A percentile compares a stretch with the other conserved stretches of the same genome.
phyloP scores from a whole-genome alignment of 805 yeast species.

The Wickerhamiella vanderwaltii region DNA sequence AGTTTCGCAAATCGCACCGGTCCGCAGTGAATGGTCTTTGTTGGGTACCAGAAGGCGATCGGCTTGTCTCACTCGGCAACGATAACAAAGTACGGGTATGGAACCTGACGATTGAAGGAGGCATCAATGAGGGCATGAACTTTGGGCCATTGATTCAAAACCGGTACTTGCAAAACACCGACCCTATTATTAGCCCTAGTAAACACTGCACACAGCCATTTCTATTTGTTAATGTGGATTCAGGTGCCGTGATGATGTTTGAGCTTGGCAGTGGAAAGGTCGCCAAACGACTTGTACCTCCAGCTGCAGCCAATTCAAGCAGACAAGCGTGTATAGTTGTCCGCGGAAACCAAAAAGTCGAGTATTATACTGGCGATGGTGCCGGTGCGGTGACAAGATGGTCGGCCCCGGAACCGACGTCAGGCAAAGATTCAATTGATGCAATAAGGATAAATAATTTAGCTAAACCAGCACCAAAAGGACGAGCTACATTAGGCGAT shows the following conservation, averaged over 20 bases:
- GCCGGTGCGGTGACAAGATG: slow-evolving; percentile 56
- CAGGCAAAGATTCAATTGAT: neutral
- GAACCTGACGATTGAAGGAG: slow-evolving; percentile 46
- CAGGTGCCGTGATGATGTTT: slow-evolving; percentile 53
- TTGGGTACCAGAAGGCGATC: slow-evolving; percentile 59
- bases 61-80: slow-evolving; percentile 54
- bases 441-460: neutral
- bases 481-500: neutral
- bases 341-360: slow-evolving; percentile 34
- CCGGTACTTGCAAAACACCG: slow-evolving; percentile 43
- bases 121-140: slow-evolving; percentile 50
- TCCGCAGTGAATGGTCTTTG: slow-evolving; percentile 66
- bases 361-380: slow-evolving; percentile 47
- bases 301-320: slow-evolving; percentile 26
- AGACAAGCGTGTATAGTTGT: slow-evolving; percentile 40
- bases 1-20: slow-evolving; percentile 50
- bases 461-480: neutral
- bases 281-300: slow-evolving; percentile 39
- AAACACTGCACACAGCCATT: slow-evolving; percentile 45
- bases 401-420: slow-evolving; percentile 21
- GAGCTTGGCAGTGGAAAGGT: slow-evolving; percentile 51
- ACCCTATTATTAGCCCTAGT: slow-evolving; percentile 40
- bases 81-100: slow-evolving; percentile 76
- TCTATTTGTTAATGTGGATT: slow-evolving; percentile 62
- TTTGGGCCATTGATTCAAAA: slow-evolving; percentile 71